A percentile compares a stretch with the other conserved stretches of the same genome.
Evolutionary conservation across 371 early-diverging fungal species (phyloP).

Genomic region (Chytridiales sp.): DNA sequence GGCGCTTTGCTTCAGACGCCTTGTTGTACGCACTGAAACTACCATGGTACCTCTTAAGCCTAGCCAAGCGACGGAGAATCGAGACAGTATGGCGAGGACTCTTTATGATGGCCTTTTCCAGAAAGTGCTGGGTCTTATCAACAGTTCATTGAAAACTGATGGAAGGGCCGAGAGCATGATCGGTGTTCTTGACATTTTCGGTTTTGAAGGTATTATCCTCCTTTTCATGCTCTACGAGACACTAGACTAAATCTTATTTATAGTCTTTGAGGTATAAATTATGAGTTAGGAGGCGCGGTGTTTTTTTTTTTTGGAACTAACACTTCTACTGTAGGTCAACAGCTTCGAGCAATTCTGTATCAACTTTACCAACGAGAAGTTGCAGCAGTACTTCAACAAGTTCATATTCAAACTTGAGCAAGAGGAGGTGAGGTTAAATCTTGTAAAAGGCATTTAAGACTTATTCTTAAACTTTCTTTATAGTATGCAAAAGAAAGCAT

Average conservation of each 20-base stretch:
- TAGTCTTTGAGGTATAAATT: constrained; percentile 23
- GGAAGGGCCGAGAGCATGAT: constrained; percentile 40
- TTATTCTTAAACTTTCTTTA: not conserved
- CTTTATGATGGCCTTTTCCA: constrained; percentile 63
- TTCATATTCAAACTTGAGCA: constrained; percentile 64
- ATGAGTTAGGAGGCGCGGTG: too few relatives aligned
- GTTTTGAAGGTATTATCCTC: constrained; percentile 52
- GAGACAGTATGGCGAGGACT: constrained; percentile 54
- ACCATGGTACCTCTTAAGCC: constrained; percentile 46
- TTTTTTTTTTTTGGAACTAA: too few relatives aligned
- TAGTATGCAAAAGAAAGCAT: constrained; percentile 62
- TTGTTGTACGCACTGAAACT: constrained; percentile 45
- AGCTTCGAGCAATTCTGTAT: constrained; percentile 72
- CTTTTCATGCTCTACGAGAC: not conserved
- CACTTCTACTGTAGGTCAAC: constrained; percentile 42
- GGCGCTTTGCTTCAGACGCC: constrained; percentile 34
- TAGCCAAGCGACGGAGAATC: constrained; percentile 44
- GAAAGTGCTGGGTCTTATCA: constrained; percentile 56
- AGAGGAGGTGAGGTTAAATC: constrained; percentile 52
- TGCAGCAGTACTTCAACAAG: constrained; percentile 71
- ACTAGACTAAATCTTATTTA: not conserved
- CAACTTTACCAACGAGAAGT: constrained; percentile 69
- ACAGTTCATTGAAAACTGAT: constrained; percentile 41
- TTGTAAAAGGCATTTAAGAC: too few relatives aligned
- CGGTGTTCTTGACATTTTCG: constrained; percentile 74